Conservation (phyloP, 1,284 basidiomycete genomes). For the Hortiboletus rubellus region DNA sequence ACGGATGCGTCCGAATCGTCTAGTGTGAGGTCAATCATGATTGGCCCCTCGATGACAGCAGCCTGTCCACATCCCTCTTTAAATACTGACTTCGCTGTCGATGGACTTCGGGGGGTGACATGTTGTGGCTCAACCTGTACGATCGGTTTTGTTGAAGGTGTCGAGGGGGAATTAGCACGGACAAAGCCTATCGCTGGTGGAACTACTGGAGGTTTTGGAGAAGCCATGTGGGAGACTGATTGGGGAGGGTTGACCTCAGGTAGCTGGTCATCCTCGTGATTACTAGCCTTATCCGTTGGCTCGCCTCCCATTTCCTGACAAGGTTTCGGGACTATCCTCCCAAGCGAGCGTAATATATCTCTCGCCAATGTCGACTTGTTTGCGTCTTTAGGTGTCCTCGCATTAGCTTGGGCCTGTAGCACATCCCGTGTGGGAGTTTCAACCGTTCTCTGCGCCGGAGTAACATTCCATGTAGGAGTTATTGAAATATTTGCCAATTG, state of each 20-base stretch:
- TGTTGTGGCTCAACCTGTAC: not conserved
- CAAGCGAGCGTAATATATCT: constrained; percentile 45
- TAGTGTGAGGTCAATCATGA: constrained; percentile 32
- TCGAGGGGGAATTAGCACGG: not conserved
- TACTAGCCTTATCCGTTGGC: not conserved
- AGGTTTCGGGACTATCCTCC: constrained; percentile 18
- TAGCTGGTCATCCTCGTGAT: not conserved
- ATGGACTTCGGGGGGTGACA: not conserved
- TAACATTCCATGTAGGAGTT: not conserved
- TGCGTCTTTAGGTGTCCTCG: constrained; percentile 38
- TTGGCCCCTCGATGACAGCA: constrained; percentile 15
- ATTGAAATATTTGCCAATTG: constrained; percentile 1
- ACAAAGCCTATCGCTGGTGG: not conserved
- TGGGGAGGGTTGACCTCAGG: not conserved
- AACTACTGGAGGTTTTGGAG: not conserved
- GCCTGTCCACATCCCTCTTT: constrained; percentile 2
- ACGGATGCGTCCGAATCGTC: constrained; percentile 28
- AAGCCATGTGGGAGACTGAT: not conserved
- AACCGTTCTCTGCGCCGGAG: not conserved
- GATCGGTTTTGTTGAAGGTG: not conserved
- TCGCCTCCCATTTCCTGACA: constrained; percentile 6
- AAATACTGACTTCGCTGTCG: not conserved
- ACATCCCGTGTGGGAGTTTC: constrained; percentile 8
- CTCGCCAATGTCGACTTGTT: constrained; percentile 42
- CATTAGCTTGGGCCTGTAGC: not conserved